Conservation (phyloP, 2,329 filamentous ascomycete species). For the Exserohilum turcica region DNA sequence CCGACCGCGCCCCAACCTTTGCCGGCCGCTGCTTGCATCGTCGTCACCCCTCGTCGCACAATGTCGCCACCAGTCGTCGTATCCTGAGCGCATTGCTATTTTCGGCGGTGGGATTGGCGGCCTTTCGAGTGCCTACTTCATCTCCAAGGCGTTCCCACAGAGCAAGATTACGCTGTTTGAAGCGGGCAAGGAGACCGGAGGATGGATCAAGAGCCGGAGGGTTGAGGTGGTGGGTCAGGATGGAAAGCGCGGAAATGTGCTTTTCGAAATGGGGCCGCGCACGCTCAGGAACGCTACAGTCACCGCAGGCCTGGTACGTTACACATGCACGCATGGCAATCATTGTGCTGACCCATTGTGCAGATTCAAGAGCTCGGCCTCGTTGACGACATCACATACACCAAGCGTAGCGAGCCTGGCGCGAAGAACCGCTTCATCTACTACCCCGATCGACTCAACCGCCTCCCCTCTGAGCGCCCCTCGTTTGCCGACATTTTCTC, state of each 20-base stretch:
- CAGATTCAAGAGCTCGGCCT: conserved; percentile 65
- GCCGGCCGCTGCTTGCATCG: conserved; percentile 23
- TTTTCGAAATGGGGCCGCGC: conserved; percentile 85
- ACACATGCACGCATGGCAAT: not conserved
- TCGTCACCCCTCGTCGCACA: conserved; percentile 18
- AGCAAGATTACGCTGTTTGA: conserved; percentile 84
- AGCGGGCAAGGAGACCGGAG: conserved; percentile 69
- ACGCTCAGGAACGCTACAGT: conserved; percentile 73
- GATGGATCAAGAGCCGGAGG: conserved; percentile 77
- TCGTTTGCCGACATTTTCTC: conserved; percentile 37
- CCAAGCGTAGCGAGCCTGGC: conserved; percentile 56
- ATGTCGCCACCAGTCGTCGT: conserved; percentile 26
- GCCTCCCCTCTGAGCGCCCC: conserved; percentile 27
- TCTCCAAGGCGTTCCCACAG: conserved; percentile 69
- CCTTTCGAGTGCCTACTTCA: conserved; percentile 66
- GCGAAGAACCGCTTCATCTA: conserved; percentile 78
- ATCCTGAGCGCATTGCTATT: conserved; percentile 53
- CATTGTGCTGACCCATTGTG: conserved; percentile 15
- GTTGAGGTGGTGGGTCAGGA: conserved; percentile 64
- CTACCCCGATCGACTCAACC: conserved; percentile 81
- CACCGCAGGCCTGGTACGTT: conserved; percentile 71
- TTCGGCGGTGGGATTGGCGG: conserved; percentile 60
- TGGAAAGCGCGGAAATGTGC: conserved; percentile 52
- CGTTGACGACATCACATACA: conserved; percentile 61
- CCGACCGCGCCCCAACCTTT: conserved; percentile 2